A percentile compares a stretch with the other conserved stretches of the same genome.
Evolutionary conservation across 2,329 filamentous ascomycete species (phyloP).

Genomic region (Orbilia javanica): DNA sequence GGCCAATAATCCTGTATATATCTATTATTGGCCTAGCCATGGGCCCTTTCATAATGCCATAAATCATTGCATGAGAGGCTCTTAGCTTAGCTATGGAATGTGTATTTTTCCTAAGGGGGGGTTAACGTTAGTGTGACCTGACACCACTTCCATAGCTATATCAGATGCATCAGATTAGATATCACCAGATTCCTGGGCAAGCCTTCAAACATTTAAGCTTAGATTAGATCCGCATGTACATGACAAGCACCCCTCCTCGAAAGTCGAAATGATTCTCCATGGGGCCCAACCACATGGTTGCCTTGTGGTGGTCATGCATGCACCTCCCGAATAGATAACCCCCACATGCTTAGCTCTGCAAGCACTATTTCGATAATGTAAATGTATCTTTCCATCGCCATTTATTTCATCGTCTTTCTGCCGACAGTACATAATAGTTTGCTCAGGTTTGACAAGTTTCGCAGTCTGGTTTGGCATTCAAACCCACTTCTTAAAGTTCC

Average conservation of each 20-base stretch:
- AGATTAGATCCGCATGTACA: conserved; percentile 55
- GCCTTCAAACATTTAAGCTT: conserved; percentile 39
- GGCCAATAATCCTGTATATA: background rate
- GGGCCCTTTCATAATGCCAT: background rate
- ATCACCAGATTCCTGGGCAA: conserved; percentile 43
- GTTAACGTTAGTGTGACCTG: background rate
- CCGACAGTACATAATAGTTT: conserved; percentile 13
- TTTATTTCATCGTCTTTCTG: background rate
- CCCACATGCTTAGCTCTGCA: background rate
- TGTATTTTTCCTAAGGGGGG: too few species aligned
- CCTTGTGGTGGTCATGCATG: conserved; percentile 15
- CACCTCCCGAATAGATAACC: background rate
- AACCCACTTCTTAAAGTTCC: background rate
- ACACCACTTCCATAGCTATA: background rate
- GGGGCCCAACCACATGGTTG: conserved; percentile 38
- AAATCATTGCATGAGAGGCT: too few species aligned
- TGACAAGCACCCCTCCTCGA: conserved; percentile 1
- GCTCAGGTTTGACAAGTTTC: conserved; percentile 14
- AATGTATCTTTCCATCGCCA: background rate
- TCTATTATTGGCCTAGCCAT: background rate
- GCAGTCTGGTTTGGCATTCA: conserved; percentile 13
- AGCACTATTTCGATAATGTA: conserved; percentile 1
- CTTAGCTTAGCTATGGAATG: too few species aligned
- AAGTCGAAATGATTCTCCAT: conserved; percentile 1
- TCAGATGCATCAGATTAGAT: conserved; percentile 58